A percentile compares a stretch with the other conserved stretches of the same genome.
Evolutionary conservation across 441 rosid species (phyloP).

Genomic region (Raphanus hybrid): DNA sequence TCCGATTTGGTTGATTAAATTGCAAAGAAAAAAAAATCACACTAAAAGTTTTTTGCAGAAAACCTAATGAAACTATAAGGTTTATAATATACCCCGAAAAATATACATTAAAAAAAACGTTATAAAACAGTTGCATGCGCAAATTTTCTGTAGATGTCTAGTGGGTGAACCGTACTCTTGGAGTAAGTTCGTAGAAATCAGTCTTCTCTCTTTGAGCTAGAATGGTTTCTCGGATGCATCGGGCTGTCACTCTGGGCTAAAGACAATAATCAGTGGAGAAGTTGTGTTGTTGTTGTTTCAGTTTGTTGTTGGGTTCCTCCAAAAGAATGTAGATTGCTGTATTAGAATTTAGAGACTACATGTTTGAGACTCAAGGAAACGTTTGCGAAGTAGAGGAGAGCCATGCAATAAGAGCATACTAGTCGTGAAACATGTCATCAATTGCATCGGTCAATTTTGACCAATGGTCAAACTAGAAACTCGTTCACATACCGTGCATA

Average conservation of each 20-base stretch:
- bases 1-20: no score
- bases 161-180: no score
- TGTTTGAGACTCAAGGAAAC: neutral
- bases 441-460: neutral
- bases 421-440: neutral
- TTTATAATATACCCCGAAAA: no score
- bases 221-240: neutral
- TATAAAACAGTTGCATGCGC: no score
- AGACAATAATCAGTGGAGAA: neutral
- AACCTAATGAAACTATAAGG: no score
- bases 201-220: neutral
- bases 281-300: neutral
- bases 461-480: neutral
- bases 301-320: neutral
- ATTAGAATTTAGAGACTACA: neutral
- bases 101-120: no score
- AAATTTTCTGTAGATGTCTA: no score
- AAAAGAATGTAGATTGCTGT: neutral
- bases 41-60: no score
- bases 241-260: neutral
- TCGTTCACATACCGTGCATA: neutral
- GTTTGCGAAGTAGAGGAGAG: neutral
- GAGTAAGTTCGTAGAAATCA: no score
- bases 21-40: no score
- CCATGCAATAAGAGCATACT: neutral